Percentiles rank a stretch among this genome's conserved stretches.
Conservation (phyloP, 345 rosid species). For the Linum usitatissimum region DNA sequence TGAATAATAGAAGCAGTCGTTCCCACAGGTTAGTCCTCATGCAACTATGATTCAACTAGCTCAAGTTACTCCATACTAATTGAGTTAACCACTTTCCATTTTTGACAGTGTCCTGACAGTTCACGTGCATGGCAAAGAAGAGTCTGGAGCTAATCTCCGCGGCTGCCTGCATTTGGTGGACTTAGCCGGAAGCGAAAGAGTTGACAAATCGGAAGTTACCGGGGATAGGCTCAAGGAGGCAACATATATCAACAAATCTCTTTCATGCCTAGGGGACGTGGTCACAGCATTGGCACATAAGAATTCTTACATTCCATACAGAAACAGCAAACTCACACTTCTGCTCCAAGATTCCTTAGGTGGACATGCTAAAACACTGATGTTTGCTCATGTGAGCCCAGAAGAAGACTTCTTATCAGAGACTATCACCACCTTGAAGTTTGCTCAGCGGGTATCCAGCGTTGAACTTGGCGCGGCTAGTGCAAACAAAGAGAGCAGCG, state of each 20-base stretch:
- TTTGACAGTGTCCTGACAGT: conserved; percentile 61
- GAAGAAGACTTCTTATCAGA: conserved; percentile 72
- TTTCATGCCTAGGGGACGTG: conserved; percentile 90
- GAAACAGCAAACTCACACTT: conserved; percentile 95
- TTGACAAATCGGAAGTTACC: conserved; percentile 85
- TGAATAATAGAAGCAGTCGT: conserved; percentile 74
- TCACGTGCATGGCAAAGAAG: conserved; percentile 73
- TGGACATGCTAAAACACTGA: conserved; percentile 77
- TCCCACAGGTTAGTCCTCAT: conserved; percentile 62
- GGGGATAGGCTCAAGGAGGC: conserved; percentile 95
- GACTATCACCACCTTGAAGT: conserved; percentile 77
- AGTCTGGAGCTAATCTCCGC: conserved; percentile 48
- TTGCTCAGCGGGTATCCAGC: conserved; percentile 76
- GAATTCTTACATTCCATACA: conserved; percentile 79
- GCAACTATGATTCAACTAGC: neutral
- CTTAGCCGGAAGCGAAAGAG: conserved; percentile 95
- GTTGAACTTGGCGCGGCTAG: conserved; percentile 86
- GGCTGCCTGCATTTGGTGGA: conserved; percentile 93
- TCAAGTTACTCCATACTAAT: conserved; percentile 1
- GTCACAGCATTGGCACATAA: conserved; percentile 79
- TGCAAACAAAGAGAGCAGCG: conserved; percentile 66
- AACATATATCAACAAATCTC: conserved; percentile 77
- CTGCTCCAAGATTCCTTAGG: conserved; percentile 90
- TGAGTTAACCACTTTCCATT: conserved; percentile 2
- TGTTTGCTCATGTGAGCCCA: conserved; percentile 93